phyloP scores from a whole-genome alignment of 257 asterid species.

The Leonotis leonurus region DNA sequence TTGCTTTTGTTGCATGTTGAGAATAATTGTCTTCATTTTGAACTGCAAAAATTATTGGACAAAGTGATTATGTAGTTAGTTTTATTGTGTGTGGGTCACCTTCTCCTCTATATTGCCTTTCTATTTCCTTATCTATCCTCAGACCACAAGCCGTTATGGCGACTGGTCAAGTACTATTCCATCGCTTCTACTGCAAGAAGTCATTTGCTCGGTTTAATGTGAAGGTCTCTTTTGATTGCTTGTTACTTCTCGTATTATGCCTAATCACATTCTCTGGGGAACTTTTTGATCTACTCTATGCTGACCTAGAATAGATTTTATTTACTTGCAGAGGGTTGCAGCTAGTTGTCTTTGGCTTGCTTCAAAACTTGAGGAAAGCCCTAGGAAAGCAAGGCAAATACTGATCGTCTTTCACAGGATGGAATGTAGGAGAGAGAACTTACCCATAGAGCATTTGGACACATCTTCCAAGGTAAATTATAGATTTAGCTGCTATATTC shows the following conservation, averaged over 20 bases:
- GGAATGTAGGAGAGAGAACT: conserved; percentile 93
- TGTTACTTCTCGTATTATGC: background rate
- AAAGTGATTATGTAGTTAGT: background rate
- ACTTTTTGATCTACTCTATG: background rate
- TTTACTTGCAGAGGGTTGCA: conserved; percentile 68
- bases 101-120: background rate
- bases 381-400: conserved; percentile 83
- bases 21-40: background rate
- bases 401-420: conserved; percentile 85
- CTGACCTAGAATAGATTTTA: conserved; percentile 12
- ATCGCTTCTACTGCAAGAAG: conserved; percentile 92
- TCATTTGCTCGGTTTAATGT: conserved; percentile 85
- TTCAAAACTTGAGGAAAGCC: conserved; percentile 94
- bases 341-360: conserved; percentile 99
- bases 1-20: background rate
- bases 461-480: conserved; percentile 57
- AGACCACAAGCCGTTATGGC: conserved; percentile 99
- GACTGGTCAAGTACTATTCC: conserved; percentile 91
- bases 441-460: conserved; percentile 78
- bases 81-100: background rate
- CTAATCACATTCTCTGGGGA: background rate
- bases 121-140: conserved; percentile 45
- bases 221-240: conserved; percentile 43
- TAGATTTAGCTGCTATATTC: conserved; percentile 1
- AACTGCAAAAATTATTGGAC: background rate